Conservation (phyloP, 768 basidiomycete genomes). For the Candolleomyces aberdarensis region DNA sequence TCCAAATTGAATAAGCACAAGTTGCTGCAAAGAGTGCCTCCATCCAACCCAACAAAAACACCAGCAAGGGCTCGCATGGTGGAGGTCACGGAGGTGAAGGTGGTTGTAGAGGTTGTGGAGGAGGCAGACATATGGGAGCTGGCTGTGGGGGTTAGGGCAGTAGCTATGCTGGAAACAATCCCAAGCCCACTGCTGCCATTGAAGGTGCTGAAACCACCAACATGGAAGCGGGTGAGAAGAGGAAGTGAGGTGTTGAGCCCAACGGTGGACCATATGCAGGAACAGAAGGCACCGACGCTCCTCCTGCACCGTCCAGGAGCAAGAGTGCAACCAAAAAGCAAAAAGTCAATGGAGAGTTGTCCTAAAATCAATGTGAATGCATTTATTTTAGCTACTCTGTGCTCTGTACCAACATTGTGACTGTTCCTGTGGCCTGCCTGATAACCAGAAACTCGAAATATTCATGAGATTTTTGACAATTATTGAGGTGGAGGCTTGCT, state of each 20-base stretch:
- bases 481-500: too few species aligned
- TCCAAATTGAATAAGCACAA: constrained; percentile 74
- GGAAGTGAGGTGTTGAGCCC: constrained; percentile 74
- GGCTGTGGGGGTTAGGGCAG: constrained; percentile 34
- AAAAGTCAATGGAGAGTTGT: constrained; percentile 29
- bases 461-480: too few species aligned
- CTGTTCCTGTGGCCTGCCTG: too few species aligned
- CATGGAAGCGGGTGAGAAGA: constrained; percentile 60
- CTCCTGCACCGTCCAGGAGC: constrained; percentile 40
- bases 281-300: constrained; percentile 58
- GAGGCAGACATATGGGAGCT: constrained; percentile 40
- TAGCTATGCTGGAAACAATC: constrained; percentile 28
- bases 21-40: constrained; percentile 56
- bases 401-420: too few species aligned
- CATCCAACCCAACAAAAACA: constrained; percentile 20
- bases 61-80: constrained; percentile 20
- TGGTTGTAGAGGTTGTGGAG: constrained; percentile 46
- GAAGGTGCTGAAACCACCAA: constrained; percentile 28
- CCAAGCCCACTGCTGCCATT: constrained; percentile 33
- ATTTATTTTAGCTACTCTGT: too few species aligned
- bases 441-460: too few species aligned
- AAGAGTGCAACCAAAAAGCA: constrained; percentile 36
- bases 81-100: constrained; percentile 28
- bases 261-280: constrained; percentile 74
- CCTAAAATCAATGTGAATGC: background rate